These are phyloP conservation scores for Lasiodiplodia sp. DNA, from an alignment of 2,329 filamentous ascomycete genomes.

Conservation along the genomic window DNA sequence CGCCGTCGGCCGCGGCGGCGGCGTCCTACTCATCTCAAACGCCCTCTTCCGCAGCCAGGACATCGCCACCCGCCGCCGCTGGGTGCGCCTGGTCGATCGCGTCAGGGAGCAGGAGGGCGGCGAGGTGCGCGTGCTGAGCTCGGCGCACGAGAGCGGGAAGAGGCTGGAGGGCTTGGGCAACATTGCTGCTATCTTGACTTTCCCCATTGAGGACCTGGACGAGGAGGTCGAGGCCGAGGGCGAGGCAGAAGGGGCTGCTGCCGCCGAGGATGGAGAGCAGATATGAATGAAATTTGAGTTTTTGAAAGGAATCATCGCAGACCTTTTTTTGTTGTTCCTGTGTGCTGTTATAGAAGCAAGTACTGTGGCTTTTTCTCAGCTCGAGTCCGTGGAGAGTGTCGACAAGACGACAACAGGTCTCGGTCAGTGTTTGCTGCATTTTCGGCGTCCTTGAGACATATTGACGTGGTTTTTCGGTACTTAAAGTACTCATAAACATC, in stretches of 20 bases:
- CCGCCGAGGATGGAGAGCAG: neutral
- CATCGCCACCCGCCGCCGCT: slow-evolving; percentile 76
- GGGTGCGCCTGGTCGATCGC: slow-evolving; percentile 85
- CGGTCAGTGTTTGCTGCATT: neutral
- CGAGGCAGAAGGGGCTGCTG: slow-evolving; percentile 8
- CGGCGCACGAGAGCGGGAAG: slow-evolving; percentile 91
- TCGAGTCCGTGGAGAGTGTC: no score
- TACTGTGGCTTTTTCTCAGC: neutral
- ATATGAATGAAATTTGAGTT: slow-evolving; percentile 11
- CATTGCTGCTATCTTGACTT: slow-evolving; percentile 89
- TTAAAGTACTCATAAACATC: no score
- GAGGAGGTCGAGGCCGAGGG: slow-evolving; percentile 64
- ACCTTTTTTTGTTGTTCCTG: neutral
- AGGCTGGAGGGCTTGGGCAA: slow-evolving; percentile 83
- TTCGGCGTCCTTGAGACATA: no score
- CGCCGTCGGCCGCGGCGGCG: slow-evolving; percentile 85
- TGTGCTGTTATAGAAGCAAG: neutral
- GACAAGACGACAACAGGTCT: neutral
- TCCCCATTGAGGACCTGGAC: slow-evolving; percentile 82
- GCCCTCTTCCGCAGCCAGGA: slow-evolving; percentile 85
- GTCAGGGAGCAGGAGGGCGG: slow-evolving; percentile 84
- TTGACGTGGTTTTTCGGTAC: no score
- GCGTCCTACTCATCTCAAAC: slow-evolving; percentile 86
- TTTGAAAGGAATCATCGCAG: neutral
- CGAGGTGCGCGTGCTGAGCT: slow-evolving; percentile 87